These are phyloP conservation scores for Prunus davidiana DNA, from an alignment of 306 rosid genomes.

Conservation along the genomic window DNA sequence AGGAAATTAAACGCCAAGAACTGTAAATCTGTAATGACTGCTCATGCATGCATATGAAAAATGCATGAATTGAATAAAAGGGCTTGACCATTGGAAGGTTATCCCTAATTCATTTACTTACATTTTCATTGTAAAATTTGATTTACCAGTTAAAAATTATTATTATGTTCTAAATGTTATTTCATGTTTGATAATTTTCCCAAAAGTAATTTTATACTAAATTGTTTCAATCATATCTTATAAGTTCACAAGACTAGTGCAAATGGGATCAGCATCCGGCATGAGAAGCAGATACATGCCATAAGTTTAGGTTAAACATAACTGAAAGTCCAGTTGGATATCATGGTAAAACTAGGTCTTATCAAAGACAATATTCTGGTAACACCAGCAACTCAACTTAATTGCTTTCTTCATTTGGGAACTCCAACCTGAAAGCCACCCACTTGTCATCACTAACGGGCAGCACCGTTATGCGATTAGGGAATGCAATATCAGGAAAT, in stretches of 20 bases:
- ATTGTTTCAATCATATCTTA: background rate
- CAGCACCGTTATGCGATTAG: constrained; percentile 26
- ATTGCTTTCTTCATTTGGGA: constrained; percentile 33
- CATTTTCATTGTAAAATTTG: background rate
- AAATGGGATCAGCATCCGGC: background rate
- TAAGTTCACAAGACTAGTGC: background rate
- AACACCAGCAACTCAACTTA: constrained; percentile 5
- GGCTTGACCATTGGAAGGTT: background rate
- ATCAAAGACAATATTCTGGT: background rate
- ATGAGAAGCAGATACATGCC: background rate
- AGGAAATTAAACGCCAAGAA: constrained; percentile 16
- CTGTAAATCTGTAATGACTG: constrained; percentile 9
- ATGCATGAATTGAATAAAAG: background rate
- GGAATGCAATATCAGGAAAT: constrained; percentile 33
- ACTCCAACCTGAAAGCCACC: constrained; percentile 44
- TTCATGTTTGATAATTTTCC: background rate
- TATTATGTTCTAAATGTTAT: background rate
- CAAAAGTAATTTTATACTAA: no score
- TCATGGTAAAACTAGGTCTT: background rate
- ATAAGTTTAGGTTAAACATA: background rate
- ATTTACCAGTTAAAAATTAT: background rate
- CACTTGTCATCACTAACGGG: constrained; percentile 45
- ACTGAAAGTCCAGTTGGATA: background rate
- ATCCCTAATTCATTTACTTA: background rate
- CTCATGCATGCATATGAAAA: background rate